Evolutionary conservation across 306 rosid species (phyloP).

Genomic region (Argentina anserina): DNA sequence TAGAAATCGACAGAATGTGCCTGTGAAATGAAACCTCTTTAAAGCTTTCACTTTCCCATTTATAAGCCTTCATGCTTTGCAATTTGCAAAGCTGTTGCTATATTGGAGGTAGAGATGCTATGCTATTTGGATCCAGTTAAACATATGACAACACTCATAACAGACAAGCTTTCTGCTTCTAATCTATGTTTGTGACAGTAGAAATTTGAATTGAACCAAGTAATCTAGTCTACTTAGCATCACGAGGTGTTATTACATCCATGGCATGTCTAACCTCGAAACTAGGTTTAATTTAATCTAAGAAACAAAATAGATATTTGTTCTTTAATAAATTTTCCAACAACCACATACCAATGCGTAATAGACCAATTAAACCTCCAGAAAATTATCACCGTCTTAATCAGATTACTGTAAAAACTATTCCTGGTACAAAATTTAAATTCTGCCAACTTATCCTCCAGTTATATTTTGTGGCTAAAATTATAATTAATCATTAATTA

Average conservation of each 20-base stretch:
- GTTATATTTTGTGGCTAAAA: background rate
- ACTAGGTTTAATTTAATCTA: background rate
- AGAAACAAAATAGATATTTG: background rate
- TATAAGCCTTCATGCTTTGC: background rate
- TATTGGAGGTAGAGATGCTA: background rate
- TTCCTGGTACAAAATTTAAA: background rate
- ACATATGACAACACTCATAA: background rate
- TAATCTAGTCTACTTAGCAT: background rate
- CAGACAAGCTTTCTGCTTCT: background rate
- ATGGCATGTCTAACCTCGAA: background rate
- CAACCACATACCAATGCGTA: background rate
- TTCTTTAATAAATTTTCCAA: background rate
- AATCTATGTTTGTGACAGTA: background rate
- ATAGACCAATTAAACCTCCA: background rate
- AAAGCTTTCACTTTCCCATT: constrained; percentile 5
- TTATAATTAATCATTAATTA: too few species aligned
- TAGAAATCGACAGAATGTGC: constrained; percentile 4
- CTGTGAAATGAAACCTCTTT: background rate
- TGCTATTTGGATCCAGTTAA: background rate
- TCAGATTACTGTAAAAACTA: background rate
- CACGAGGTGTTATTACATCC: background rate
- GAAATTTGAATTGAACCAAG: background rate
- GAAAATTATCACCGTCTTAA: background rate
- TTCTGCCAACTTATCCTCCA: background rate
- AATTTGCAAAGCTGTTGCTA: background rate